Evolutionary conservation across 805 yeast genomes (phyloP).

Genomic region (Saccharomycopsis selenospora): DNA sequence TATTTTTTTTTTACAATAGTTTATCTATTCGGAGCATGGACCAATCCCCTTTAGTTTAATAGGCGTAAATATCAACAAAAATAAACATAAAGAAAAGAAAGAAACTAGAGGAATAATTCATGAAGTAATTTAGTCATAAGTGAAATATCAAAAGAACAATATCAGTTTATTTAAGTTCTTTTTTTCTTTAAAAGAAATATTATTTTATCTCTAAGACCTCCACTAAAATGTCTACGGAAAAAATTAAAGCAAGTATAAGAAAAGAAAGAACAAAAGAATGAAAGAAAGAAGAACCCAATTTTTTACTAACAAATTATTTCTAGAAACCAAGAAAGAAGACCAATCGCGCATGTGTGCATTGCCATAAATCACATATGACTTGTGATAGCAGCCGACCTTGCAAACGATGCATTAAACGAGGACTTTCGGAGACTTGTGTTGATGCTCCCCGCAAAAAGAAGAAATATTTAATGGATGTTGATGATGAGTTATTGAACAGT

Average conservation of each 20-base stretch:
- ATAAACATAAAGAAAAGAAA: too few species aligned
- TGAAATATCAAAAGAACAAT: too few species aligned
- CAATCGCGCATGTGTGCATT: conserved; percentile 81
- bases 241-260: neutral
- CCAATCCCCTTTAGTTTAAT: too few species aligned
- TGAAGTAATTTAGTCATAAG: too few species aligned
- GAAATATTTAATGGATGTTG: conserved; percentile 68
- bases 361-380: conserved; percentile 86
- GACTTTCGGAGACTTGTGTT: conserved; percentile 60
- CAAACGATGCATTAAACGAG: conserved; percentile 64
- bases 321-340: conserved; percentile 52
- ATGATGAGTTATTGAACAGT: conserved; percentile 27
- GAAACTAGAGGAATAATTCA: too few species aligned
- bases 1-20: too few species aligned
- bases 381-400: conserved; percentile 85
- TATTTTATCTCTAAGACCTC: too few species aligned
- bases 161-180: too few species aligned
- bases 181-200: too few species aligned
- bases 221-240: neutral
- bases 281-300: neutral
- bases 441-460: conserved; percentile 87
- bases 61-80: too few species aligned
- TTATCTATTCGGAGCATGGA: too few species aligned
- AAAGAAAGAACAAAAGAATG: too few species aligned
- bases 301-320: neutral